Conservation (phyloP, 495 filamentous ascomycete species). For the Podospora didyma region DNA sequence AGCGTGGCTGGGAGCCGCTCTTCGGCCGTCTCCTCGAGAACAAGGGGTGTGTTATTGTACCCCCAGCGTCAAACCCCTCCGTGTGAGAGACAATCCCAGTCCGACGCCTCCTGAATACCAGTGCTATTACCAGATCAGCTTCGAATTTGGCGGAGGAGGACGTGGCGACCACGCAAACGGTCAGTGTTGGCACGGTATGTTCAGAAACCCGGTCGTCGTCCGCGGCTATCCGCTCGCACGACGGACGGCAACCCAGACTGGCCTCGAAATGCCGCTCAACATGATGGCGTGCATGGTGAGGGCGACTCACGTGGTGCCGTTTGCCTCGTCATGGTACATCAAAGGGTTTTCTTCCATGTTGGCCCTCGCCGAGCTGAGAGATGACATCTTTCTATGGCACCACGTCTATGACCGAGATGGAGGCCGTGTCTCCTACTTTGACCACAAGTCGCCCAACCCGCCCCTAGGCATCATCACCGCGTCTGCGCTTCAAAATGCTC, state of each 20-base stretch:
- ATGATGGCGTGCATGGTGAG: neutral
- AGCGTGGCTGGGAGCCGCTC: constrained; percentile 6
- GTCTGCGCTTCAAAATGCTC: neutral
- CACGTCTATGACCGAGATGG: neutral
- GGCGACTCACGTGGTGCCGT: neutral
- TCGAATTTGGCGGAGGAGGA: neutral
- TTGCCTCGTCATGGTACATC: neutral
- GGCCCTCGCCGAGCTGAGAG: neutral
- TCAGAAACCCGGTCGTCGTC: constrained; percentile 32
- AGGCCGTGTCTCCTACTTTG: neutral
- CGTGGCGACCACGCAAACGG: too few relatives aligned
- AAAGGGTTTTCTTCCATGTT: constrained; percentile 1
- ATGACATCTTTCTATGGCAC: neutral
- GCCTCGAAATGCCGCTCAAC: constrained; percentile 1
- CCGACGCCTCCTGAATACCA: neutral
- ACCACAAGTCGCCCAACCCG: too few relatives aligned
- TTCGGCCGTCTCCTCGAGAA: neutral
- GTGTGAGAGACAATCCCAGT: neutral
- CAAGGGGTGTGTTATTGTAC: neutral
- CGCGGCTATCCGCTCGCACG: constrained; percentile 29
- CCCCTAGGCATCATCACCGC: too few relatives aligned
- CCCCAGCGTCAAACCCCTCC: neutral
- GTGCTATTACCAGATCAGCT: neutral
- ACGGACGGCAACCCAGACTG: neutral
- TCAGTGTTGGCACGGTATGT: constrained; percentile 34